These are phyloP conservation scores for Penicillium sp. DNA, from an alignment of 2,329 filamentous ascomycete species.

Conservation along the genomic window DNA sequence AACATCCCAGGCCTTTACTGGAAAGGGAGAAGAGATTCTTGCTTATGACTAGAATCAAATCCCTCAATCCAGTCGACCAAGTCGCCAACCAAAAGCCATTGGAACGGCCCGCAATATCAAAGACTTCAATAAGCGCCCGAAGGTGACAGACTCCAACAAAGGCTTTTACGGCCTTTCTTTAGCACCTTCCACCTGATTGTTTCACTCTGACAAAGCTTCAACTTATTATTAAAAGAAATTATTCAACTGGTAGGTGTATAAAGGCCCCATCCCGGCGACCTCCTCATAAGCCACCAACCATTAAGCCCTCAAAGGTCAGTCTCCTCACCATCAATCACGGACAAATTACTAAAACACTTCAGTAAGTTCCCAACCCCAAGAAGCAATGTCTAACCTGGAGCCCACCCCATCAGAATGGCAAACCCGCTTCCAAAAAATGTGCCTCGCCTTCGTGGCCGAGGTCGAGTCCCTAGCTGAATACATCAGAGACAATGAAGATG, in stretches of 20 bases:
- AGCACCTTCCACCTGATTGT: not conserved
- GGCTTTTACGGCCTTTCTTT: not conserved
- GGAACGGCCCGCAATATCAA: not conserved
- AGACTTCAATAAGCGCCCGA: not conserved
- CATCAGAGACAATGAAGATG: not conserved
- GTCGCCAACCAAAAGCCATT: not conserved
- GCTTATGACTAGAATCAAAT: too few relatives aligned
- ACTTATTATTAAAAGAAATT: not conserved
- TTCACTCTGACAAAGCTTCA: not conserved
- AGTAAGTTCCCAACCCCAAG: not conserved
- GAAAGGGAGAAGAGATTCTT: not conserved
- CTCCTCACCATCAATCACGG: too few relatives aligned
- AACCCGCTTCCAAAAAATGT: not conserved
- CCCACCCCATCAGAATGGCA: not conserved
- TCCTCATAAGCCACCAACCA: too few relatives aligned
- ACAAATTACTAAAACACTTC: not conserved
- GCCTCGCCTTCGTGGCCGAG: not conserved
- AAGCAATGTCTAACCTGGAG: too few relatives aligned
- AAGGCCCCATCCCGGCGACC: not conserved
- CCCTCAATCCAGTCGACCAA: not conserved
- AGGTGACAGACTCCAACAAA: not conserved
- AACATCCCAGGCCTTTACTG: not conserved
- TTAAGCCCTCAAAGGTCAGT: too few relatives aligned
- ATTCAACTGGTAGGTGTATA: not conserved
- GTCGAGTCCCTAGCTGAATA: not conserved